Percentiles rank a stretch among this genome's conserved stretches.
Conservation (phyloP, 2,329 filamentous ascomycete genomes). For the Cercospora zeae-maydis region DNA sequence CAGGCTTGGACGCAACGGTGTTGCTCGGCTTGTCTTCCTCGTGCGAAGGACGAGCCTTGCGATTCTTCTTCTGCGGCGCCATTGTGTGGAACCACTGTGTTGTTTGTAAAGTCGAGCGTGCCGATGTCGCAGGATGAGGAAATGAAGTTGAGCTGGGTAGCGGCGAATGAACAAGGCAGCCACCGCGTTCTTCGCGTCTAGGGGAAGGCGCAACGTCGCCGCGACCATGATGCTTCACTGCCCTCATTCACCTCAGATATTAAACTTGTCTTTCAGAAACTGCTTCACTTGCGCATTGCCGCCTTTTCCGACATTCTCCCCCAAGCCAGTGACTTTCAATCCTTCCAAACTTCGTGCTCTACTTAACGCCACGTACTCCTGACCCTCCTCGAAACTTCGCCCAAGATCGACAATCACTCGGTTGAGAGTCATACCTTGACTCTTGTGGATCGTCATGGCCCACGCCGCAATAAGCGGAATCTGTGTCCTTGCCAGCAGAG, state of each 20-base stretch:
- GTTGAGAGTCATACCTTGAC: constrained; percentile 61
- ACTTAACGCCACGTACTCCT: constrained; percentile 62
- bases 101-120: background rate
- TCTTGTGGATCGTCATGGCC: constrained; percentile 63
- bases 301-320: constrained; percentile 17
- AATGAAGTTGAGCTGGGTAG: background rate
- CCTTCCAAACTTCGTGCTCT: constrained; percentile 53
- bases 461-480: constrained; percentile 59
- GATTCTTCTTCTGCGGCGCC: background rate
- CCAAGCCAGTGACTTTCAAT: constrained; percentile 40
- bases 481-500: constrained; percentile 54
- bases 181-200: background rate
- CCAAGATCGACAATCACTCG: constrained; percentile 55
- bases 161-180: background rate
- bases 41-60: background rate
- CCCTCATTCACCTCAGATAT: background rate
- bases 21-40: background rate
- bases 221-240: background rate
- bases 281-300: constrained; percentile 24
- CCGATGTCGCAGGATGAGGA: background rate
- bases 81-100: background rate
- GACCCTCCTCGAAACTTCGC: constrained; percentile 54
- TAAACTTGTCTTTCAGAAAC: constrained; percentile 20
- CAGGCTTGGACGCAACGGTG: background rate
- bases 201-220: background rate